Conservation (phyloP, 2,329 filamentous ascomycete species). For the Calonectria pauciramosa region DNA sequence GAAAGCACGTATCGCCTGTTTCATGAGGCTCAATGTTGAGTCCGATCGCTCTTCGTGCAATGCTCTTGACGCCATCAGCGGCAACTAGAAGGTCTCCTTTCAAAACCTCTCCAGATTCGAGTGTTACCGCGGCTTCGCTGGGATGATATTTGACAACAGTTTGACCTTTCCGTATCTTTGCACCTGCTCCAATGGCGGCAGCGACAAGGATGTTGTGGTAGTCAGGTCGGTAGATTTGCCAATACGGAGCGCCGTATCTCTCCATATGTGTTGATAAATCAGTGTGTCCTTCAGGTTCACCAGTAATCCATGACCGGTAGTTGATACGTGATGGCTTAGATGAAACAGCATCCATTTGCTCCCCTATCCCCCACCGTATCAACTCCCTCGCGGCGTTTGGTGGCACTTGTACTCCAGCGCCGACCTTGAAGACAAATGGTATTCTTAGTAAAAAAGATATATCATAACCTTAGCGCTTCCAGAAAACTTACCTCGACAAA, state of each 20-base stretch:
- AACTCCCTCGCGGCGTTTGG: slow-evolving; percentile 22
- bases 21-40: slow-evolving; percentile 23
- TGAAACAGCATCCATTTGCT: slow-evolving; percentile 22
- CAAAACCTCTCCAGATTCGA: slow-evolving; percentile 16
- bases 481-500: slow-evolving; percentile 19
- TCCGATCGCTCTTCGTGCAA: slow-evolving; percentile 2
- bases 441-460: neutral
- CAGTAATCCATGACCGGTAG: slow-evolving; percentile 21
- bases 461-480: neutral
- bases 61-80: slow-evolving; percentile 28
- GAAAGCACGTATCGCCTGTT: slow-evolving; percentile 24
- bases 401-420: slow-evolving; percentile 25
- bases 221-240: slow-evolving; percentile 23
- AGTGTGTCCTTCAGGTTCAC: neutral
- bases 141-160: slow-evolving; percentile 9
- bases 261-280: slow-evolving; percentile 9
- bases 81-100: slow-evolving; percentile 10
- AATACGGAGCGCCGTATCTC: slow-evolving; percentile 21
- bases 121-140: neutral
- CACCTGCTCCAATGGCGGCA: slow-evolving; percentile 11
- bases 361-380: slow-evolving; percentile 23
- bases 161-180: slow-evolving; percentile 11
- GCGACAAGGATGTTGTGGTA: slow-evolving; percentile 16
- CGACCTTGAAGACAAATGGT: neutral
- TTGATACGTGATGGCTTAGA: slow-evolving; percentile 22